phyloP scores from a whole-genome alignment of 1,284 basidiomycete species.

The Phenoliferia sp. region DNA sequence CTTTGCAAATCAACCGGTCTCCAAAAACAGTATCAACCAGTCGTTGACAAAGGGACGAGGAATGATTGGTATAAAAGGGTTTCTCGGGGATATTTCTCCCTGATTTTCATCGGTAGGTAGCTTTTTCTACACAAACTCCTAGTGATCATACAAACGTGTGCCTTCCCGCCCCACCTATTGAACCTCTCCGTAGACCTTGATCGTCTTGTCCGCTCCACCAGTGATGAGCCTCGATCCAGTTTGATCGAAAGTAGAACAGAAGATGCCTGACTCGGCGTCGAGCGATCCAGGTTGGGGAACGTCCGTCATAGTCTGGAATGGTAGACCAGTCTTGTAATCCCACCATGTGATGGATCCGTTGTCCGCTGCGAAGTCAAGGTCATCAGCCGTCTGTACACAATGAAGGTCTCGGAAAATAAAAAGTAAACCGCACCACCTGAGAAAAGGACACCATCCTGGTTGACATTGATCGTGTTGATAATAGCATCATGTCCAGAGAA shows the following conservation, averaged over 20 bases:
- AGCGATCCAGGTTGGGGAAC: conserved; percentile 94
- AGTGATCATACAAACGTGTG: not conserved
- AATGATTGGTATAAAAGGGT: not conserved
- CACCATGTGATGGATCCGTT: conserved; percentile 84
- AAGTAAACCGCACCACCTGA: conserved; percentile 66
- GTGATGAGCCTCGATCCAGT: conserved; percentile 94
- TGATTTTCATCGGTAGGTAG: not conserved
- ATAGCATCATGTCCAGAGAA: conserved; percentile 94
- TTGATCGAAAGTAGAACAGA: conserved; percentile 93
- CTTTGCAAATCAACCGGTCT: too few species aligned
- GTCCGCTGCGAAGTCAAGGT: conserved; percentile 54
- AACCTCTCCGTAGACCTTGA: conserved; percentile 53
- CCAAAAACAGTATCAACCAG: too few species aligned
- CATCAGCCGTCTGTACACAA: not conserved
- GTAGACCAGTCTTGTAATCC: conserved; percentile 91
- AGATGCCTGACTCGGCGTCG: conserved; percentile 83
- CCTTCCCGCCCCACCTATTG: not conserved
- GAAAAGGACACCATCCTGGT: conserved; percentile 93
- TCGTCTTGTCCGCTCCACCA: conserved; percentile 96
- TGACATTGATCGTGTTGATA: conserved; percentile 92
- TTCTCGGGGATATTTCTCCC: not conserved
- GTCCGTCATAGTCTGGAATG: conserved; percentile 92
- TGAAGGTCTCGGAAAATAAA: conserved; percentile 12
- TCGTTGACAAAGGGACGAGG: not conserved
- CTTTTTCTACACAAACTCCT: not conserved